These are phyloP conservation scores for Fusarium sp. DNA, from an alignment of 2,329 filamentous ascomycete genomes.

Conservation along the genomic window DNA sequence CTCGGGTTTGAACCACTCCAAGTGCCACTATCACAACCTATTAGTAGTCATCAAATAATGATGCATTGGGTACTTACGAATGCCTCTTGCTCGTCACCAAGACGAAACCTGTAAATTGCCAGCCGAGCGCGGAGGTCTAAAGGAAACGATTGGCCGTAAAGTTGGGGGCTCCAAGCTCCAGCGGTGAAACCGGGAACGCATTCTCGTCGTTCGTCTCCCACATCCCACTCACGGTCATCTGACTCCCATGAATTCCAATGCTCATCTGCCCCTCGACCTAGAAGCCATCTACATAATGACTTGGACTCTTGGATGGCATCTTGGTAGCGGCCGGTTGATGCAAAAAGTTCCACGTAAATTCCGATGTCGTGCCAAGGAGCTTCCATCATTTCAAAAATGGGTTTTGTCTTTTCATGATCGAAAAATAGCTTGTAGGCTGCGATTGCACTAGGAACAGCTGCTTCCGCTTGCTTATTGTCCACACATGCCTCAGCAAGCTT, in stretches of 20 bases:
- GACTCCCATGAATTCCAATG: constrained; percentile 78
- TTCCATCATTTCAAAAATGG: constrained; percentile 47
- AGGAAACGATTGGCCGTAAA: constrained; percentile 79
- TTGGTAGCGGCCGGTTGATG: constrained; percentile 67
- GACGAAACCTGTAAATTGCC: constrained; percentile 80
- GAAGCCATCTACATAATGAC: constrained; percentile 79
- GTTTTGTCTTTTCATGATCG: constrained; percentile 50
- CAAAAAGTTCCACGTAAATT: constrained; percentile 84
- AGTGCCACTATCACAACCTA: constrained; percentile 61
- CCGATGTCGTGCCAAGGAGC: constrained; percentile 83
- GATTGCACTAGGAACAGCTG: constrained; percentile 52
- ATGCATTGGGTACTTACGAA: constrained; percentile 62
- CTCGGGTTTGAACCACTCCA: constrained; percentile 74
- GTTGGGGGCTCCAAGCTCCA: constrained; percentile 59
- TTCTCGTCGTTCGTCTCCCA: constrained; percentile 72
- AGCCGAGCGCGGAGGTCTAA: constrained; percentile 85
- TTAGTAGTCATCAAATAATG: constrained; percentile 18
- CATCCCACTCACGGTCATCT: constrained; percentile 92
- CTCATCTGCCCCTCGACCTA: constrained; percentile 75
- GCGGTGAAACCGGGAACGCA: constrained; percentile 68
- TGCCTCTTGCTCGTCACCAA: constrained; percentile 76
- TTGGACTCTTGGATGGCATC: constrained; percentile 77
- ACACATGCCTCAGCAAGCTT: constrained; percentile 66
- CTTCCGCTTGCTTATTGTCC: constrained; percentile 59
- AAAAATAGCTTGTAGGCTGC: constrained; percentile 60